These are phyloP conservation scores for Arabidopsis suecica DNA, from an alignment of 345 rosid species.

Conservation along the genomic window DNA sequence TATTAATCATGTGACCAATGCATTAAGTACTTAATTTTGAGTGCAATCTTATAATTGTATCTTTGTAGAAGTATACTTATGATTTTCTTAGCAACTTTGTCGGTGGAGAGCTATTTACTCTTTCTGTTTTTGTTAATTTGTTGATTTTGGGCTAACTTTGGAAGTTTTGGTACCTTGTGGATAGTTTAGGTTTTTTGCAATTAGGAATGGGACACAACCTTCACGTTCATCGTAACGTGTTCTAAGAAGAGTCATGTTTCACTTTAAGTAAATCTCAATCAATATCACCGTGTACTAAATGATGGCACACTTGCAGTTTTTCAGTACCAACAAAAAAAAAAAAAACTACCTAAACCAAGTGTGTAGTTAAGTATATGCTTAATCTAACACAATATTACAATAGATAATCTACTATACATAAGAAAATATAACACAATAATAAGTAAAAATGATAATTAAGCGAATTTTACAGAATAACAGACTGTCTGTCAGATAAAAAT, in stretches of 20 bases:
- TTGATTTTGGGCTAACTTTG: neutral
- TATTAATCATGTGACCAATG: conserved; percentile 11
- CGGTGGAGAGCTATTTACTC: conserved; percentile 28
- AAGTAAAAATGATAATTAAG: too few relatives aligned
- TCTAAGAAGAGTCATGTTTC: conserved; percentile 31
- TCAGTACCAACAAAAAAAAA: too few relatives aligned
- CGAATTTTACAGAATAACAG: too few relatives aligned
- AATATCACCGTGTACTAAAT: neutral
- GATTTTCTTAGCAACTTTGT: conserved; percentile 9
- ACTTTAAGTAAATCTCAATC: conserved; percentile 1
- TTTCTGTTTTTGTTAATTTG: conserved; percentile 27
- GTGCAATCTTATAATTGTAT: conserved; percentile 17
- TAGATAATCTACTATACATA: too few relatives aligned
- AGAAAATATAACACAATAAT: too few relatives aligned
- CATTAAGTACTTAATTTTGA: neutral
- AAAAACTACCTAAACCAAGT: too few relatives aligned
- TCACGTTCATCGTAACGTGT: conserved; percentile 38
- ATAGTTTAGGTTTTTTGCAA: neutral
- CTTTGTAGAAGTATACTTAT: neutral
- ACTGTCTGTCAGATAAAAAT: too few relatives aligned
- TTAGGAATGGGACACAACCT: conserved; percentile 28
- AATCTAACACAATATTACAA: too few relatives aligned
- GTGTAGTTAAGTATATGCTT: neutral
- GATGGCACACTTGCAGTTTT: too few relatives aligned
- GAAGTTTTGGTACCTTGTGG: conserved; percentile 21